Evolutionary conservation across 768 basidiomycete genomes (phyloP).

Genomic region (Boletus huronensis): DNA sequence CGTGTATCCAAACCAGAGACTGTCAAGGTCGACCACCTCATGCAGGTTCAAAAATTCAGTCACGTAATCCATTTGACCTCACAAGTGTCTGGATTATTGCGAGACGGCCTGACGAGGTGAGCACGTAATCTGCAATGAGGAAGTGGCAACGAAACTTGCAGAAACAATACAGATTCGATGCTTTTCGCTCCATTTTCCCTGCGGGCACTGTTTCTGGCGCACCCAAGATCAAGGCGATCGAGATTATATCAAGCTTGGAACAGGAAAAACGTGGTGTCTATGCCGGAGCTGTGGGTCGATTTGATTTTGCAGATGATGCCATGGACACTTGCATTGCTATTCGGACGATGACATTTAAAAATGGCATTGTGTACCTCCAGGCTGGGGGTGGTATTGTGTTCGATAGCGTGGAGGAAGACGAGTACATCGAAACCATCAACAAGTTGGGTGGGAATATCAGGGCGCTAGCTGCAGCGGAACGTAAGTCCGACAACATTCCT

Average conservation of each 20-base stretch:
- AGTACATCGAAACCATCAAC: slow-evolving; percentile 93
- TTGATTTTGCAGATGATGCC: slow-evolving; percentile 90
- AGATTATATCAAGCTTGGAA: slow-evolving; percentile 84
- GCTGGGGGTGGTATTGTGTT: slow-evolving; percentile 97
- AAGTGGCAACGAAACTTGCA: slow-evolving; percentile 3
- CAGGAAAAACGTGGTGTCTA: slow-evolving; percentile 90
- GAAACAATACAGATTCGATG: slow-evolving; percentile 71
- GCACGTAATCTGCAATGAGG: slow-evolving; percentile 5
- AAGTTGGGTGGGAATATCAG: slow-evolving; percentile 85
- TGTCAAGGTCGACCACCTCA: slow-evolving; percentile 93
- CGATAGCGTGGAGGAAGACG: slow-evolving; percentile 97
- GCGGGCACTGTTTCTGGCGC: slow-evolving; percentile 98
- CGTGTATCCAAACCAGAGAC: slow-evolving; percentile 93
- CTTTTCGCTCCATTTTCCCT: slow-evolving; percentile 98
- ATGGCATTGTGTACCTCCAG: slow-evolving; percentile 87
- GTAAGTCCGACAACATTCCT: slow-evolving; percentile 46
- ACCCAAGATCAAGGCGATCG: slow-evolving; percentile 97
- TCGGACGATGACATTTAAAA: slow-evolving; percentile 95
- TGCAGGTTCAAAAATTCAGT: slow-evolving; percentile 92
- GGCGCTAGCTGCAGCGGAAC: slow-evolving; percentile 83
- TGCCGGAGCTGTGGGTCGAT: slow-evolving; percentile 96
- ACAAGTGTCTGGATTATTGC: slow-evolving; percentile 83
- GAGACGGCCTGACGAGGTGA: slow-evolving; percentile 81
- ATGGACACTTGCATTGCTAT: slow-evolving; percentile 99
- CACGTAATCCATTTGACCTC: slow-evolving; percentile 98